A percentile compares a stretch with the other conserved stretches of the same genome.
phyloP scores from a whole-genome alignment of 208 protist species.

The Herpetomonas muscarum region DNA sequence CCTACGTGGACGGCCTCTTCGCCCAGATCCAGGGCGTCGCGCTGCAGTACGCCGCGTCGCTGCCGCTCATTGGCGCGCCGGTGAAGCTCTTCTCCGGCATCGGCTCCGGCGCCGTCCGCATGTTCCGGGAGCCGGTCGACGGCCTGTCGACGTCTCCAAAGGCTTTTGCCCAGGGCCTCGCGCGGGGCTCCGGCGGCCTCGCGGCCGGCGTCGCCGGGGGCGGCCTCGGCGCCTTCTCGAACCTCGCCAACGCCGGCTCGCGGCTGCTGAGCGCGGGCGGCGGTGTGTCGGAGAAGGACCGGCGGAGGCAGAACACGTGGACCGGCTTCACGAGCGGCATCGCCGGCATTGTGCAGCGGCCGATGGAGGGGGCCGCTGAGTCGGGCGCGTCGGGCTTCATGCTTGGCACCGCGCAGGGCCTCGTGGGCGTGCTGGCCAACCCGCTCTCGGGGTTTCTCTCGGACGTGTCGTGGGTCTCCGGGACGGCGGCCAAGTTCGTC shows the following conservation, averaged over 20 bases:
- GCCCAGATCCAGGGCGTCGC: conserved; percentile 63
- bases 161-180: conserved; percentile 72
- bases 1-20: conserved; percentile 65
- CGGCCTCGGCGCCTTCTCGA: conserved; percentile 74
- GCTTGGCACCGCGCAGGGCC: conserved; percentile 78
- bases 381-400: conserved; percentile 71
- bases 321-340: conserved; percentile 64
- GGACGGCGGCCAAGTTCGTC: conserved; percentile 54
- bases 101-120: conserved; percentile 69
- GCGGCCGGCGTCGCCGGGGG: conserved; percentile 64
- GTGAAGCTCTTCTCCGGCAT: conserved; percentile 77
- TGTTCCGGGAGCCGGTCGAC: conserved; percentile 78
- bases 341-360: conserved; percentile 76
- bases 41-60: conserved; percentile 85
- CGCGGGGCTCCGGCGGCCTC: conserved; percentile 63
- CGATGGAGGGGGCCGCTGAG: conserved; percentile 78
- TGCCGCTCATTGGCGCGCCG: conserved; percentile 80
- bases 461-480: conserved; percentile 67
- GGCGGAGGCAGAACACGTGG: conserved; percentile 47
- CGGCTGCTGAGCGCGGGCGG: conserved; percentile 56
- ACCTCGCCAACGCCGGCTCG: conserved; percentile 73
- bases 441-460: conserved; percentile 82
- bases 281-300: conserved; percentile 48
- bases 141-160: conserved; percentile 68
- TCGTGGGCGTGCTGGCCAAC: conserved; percentile 81